phyloP scores from a whole-genome alignment of 2,329 filamentous ascomycete species.

The Stromatinia cepivora region DNA sequence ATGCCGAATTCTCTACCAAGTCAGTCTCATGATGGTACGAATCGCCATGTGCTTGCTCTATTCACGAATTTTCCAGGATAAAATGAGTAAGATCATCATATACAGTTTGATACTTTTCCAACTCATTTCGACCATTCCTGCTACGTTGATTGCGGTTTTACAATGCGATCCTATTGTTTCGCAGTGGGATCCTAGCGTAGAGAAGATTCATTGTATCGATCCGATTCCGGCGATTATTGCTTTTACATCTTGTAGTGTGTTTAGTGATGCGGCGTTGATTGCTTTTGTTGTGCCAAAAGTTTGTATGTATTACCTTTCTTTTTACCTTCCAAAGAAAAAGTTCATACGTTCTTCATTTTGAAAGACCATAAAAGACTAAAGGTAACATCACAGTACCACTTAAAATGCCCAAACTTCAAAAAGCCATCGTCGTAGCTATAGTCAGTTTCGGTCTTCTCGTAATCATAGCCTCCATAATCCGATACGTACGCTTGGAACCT shows the following conservation, averaged over 20 bases:
- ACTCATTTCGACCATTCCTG: background rate
- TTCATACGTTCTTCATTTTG: background rate
- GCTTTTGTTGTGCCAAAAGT: background rate
- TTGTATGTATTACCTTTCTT: background rate
- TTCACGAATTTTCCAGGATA: conserved; percentile 10
- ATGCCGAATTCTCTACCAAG: conserved; percentile 7
- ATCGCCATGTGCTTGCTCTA: conserved; percentile 3
- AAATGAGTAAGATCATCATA: background rate
- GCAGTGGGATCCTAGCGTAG: background rate
- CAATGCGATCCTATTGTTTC: conserved; percentile 3
- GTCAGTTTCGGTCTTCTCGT: background rate
- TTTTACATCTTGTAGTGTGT: conserved; percentile 6
- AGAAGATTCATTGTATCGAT: background rate
- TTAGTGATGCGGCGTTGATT: conserved; percentile 11
- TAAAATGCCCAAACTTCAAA: background rate
- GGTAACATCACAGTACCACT: background rate
- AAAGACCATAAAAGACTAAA: background rate
- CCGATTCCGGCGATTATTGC: background rate
- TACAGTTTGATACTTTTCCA: conserved; percentile 1
- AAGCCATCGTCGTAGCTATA: background rate
- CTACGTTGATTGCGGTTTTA: background rate
- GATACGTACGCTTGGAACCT: background rate
- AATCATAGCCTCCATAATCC: background rate
- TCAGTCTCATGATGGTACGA: background rate
- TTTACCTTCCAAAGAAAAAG: no score